Evolutionary conservation across 306 rosid species (phyloP), one percentile per base, ranked within the genome.

Genomic region (Erythrophleum fordii): DNA sequence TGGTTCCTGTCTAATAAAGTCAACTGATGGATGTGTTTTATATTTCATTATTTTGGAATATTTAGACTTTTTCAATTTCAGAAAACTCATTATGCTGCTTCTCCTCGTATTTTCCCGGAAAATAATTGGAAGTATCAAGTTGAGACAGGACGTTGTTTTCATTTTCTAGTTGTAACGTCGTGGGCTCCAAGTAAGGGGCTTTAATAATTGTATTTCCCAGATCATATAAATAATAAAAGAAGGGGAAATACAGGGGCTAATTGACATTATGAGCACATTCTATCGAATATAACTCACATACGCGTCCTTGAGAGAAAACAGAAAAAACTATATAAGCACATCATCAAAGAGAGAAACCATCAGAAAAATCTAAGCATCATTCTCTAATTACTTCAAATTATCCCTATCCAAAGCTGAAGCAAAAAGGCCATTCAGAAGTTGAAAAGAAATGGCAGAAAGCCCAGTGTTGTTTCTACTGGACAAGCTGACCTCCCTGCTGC

Each of bases 371-470:
- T 68, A 26, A 58, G 6, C 66, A 49, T 2, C 70, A 53, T 52
- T 0, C 35, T 58, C 65, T 25, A 11, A 0, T 25, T 58, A 13
- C 13, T 45, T 45, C 66, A 81, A 41, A 66, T 20, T 25, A 34
- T 72, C 75, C 18, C 10, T 13, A 14, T 8, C 56, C 29, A 9
- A 1, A 8, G 34, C 45, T 64, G 10, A 49, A 17, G 12, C 45
- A 26, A 1, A 29, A 41, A 48, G n/a, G 1, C 44, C 23, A 3
- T 10, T 3, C 51, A 42, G 29, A 61, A 61, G 67, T 26, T 69
- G 20, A 28, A 28, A 65, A 46, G 51, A 64, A 34, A 87, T 91
- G 97, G 89, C 89, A 61, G 97, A 91, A 78, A 86, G 86, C 85
- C 72, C 86, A 16, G 85, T 91, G 14, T n/a, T 62, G 2, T 86